Evolutionary conservation across 2,329 filamentous ascomycete species (phyloP), one percentile per base, ranked within the genome.

Genomic region (Colletotrichum plurivorum): DNA sequence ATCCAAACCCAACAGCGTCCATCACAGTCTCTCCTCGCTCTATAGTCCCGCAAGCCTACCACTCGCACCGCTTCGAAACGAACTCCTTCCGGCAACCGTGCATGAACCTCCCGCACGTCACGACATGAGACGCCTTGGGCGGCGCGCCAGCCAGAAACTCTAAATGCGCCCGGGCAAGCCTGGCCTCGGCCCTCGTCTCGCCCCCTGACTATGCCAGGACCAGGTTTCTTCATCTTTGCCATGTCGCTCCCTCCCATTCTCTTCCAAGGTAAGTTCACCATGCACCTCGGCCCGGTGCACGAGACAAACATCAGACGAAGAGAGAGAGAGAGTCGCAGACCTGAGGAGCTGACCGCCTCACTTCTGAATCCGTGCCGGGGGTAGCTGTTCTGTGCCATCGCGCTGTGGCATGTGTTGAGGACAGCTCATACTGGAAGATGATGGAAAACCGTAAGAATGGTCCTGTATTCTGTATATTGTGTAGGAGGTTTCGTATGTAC

Each of bases 51-150:
- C 41, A 4, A 15, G 16, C 5, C 41, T 13, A n/a, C 5, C 4
- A n/a, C 13, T 13, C 5, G 16, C 41, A 43, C 41, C 16, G 7
- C 46, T n/a, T 62, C 39, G 49, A 62, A 62, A 54, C 49, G 39
- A 46, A 53, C 16, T 10, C 31, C 18, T 51, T 12, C 20, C 9
- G 31, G 39, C 10, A 22, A 36, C 51, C 60, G 39, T 56, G 60
- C 51, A 63, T 55, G 52, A 55, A 63, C 52, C 52, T 54, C 51
- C 51, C 60, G 51, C 25, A 43, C 52, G 60, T 63, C 60, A 63
- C 52, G 36, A 56, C 60, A 48, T 63, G 60, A 56, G 51, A 56
- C 54, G 36, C 49, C 39, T 25, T 43, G 22, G 31, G 12, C 27
- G n/a, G 59, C 7, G 31, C n/a, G n/a, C 39, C 49, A 7, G 20